Evolutionary conservation across 768 basidiomycete genomes (phyloP), one percentile per base, ranked within the genome.

Genomic region (Lentinula raphanica): DNA sequence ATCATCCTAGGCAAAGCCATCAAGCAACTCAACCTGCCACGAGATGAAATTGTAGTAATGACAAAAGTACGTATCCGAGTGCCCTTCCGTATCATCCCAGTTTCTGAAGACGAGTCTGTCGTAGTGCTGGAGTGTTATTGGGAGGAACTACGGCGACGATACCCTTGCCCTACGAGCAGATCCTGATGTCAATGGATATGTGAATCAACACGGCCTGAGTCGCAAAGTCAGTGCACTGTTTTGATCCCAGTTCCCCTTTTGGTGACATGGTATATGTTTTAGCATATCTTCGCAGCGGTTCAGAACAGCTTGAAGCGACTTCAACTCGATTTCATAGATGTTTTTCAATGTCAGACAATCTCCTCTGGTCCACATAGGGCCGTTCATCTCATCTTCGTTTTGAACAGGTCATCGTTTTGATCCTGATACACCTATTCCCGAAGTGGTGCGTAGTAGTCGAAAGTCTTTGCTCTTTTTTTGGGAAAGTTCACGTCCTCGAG

Each of bases 201-300:
- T 82, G 15, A 87, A 86, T 60, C 78, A 81, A 50, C 70, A 76
- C 56, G 82, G 82, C 12, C 62, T 76, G 3, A 73, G 72, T 45
- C 70, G 78, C 36, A 78, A 81, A 74, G 79, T 79, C 9, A 23
- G 49, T 28, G 6, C 13, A 11, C 38, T 21, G 36, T 44, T 12
- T 44, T 5, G 2, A 40, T 8, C 19, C 13, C 15, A 38, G 21
- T 3, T 15, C 3, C 23, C 8, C n/a, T n/a, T 7, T 35, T 5
- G 15, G 19, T 28, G 13, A n/a, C 49, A n/a, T 63, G 3, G 64
- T 67, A 63, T 66, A 68, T 31, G 35, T 29, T 19, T n/a, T 40
- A 90, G 84, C 83, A 86, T 63, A 90, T 92, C 36, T 92, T 92
- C 62, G 86, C 85, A 32, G 73, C 82, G 0, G 80, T 87, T 35